These are phyloP conservation scores for Rhizophagus clarus DNA, from an alignment of 192 early-diverging fungal species.

Conservation along the genomic window DNA sequence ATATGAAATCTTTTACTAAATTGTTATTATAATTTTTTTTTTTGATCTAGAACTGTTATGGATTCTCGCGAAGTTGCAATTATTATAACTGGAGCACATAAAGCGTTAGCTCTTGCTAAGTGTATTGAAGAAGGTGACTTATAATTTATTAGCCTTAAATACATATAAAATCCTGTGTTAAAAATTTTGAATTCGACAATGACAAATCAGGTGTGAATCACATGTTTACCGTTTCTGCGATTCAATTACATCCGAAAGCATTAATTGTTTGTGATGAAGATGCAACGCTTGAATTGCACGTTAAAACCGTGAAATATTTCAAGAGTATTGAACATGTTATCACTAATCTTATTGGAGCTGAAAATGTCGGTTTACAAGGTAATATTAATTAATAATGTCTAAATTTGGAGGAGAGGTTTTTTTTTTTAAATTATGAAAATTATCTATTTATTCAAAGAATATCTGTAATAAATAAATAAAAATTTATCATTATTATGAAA, in stretches of 20 bases:
- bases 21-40: background rate
- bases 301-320: constrained; percentile 89
- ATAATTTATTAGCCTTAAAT: constrained; percentile 39
- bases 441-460: no score
- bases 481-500: no score
- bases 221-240: constrained; percentile 89
- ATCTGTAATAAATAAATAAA: no score
- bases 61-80: constrained; percentile 83
- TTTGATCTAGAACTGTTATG: constrained; percentile 72
- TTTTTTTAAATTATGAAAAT: no score
- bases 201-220: constrained; percentile 73
- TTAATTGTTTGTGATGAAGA: constrained; percentile 89
- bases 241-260: constrained; percentile 78
- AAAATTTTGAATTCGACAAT: no score
- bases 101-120: constrained; percentile 80
- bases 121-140: constrained; percentile 67
- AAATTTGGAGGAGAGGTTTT: no score
- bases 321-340: constrained; percentile 87
- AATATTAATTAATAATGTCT: background rate
- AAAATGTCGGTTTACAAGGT: constrained; percentile 75
- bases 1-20: no score
- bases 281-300: constrained; percentile 84
- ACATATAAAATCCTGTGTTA: background rate
- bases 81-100: constrained; percentile 86
- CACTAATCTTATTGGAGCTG: constrained; percentile 69